Evolutionary conservation across 139 green algal genomes (phyloP).

Genomic region (Chlamydomonas eustigma): DNA sequence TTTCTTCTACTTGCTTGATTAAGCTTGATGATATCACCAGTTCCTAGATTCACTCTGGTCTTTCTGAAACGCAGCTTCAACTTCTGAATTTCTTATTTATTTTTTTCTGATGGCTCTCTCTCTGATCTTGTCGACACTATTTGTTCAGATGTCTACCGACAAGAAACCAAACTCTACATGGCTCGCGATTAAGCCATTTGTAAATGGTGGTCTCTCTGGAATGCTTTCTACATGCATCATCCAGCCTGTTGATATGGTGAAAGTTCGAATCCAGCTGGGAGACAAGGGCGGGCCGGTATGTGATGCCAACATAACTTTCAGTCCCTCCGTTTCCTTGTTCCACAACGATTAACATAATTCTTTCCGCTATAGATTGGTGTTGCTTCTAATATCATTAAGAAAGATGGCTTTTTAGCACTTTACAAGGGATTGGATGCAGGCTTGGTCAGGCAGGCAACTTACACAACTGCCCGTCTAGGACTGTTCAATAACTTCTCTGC

Average conservation of each 20-base stretch:
- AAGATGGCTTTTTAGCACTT: slow-evolving; percentile 72
- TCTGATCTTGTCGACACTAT: no score
- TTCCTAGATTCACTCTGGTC: no score
- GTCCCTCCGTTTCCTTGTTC: no score
- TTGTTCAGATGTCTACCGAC: no score
- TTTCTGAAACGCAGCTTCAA: no score
- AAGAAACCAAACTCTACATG: slow-evolving; percentile 48
- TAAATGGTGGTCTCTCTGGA: slow-evolving; percentile 90
- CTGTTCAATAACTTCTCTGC: slow-evolving; percentile 72
- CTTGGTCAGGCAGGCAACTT: slow-evolving; percentile 95
- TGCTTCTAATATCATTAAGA: slow-evolving; percentile 59
- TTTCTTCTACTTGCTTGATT: no score
- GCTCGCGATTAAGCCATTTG: slow-evolving; percentile 90
- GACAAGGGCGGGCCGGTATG: slow-evolving; percentile 79
- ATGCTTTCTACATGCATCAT: slow-evolving; percentile 89
- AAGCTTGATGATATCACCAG: no score
- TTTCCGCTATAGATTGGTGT: slow-evolving; percentile 59
- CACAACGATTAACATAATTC: no score
- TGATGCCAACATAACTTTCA: slow-evolving; percentile 7
- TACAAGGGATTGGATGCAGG: slow-evolving; percentile 95
- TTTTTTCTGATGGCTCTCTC: no score
- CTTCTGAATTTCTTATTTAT: no score
- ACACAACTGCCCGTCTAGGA: slow-evolving; percentile 96
- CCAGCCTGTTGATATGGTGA: slow-evolving; percentile 97
- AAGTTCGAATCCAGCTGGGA: slow-evolving; percentile 95